phyloP scores from a whole-genome alignment of 371 early-diverging fungal species.

The Blastocladiella emersonii region DNA sequence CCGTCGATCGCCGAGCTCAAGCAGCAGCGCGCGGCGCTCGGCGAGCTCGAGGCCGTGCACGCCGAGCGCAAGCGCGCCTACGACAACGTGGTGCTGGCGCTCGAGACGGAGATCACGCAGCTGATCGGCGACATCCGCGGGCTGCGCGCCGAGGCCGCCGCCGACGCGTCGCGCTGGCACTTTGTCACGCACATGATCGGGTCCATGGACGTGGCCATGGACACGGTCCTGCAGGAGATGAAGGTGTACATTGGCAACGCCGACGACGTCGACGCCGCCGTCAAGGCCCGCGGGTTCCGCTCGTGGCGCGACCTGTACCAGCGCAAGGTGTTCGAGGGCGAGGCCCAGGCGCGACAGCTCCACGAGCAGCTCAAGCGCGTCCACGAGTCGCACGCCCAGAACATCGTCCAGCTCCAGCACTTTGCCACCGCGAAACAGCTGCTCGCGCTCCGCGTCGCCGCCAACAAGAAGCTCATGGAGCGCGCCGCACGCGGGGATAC shows the following conservation, averaged over 20 bases:
- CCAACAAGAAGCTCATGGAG: background rate
- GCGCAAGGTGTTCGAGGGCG: slow-evolving; percentile 26
- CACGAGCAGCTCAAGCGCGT: slow-evolving; percentile 30
- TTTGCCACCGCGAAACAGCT: background rate
- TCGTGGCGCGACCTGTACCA: slow-evolving; percentile 35
- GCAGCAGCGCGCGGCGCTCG: slow-evolving; percentile 16
- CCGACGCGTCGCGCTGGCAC: background rate
- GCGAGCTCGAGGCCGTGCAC: slow-evolving; percentile 31
- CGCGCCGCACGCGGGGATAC: too few species aligned
- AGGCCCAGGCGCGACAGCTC: slow-evolving; percentile 20
- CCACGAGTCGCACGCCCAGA: slow-evolving; percentile 3
- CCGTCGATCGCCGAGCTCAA: slow-evolving; percentile 36
- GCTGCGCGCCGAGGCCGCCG: slow-evolving; percentile 6
- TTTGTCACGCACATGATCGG: slow-evolving; percentile 12
- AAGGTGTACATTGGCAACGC: slow-evolving; percentile 40
- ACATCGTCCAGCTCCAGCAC: background rate
- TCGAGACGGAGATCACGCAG: slow-evolving; percentile 13
- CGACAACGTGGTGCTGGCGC: slow-evolving; percentile 31
- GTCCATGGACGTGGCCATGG: slow-evolving; percentile 14
- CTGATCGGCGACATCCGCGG: slow-evolving; percentile 18
- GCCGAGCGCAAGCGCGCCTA: slow-evolving; percentile 26
- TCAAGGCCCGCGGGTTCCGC: slow-evolving; percentile 32
- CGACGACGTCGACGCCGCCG: slow-evolving; percentile 23
- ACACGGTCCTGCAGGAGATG: slow-evolving; percentile 34
- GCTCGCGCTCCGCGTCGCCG: background rate